Conservation (phyloP, 805 yeast genomes). For the Metschnikowia similis region DNA sequence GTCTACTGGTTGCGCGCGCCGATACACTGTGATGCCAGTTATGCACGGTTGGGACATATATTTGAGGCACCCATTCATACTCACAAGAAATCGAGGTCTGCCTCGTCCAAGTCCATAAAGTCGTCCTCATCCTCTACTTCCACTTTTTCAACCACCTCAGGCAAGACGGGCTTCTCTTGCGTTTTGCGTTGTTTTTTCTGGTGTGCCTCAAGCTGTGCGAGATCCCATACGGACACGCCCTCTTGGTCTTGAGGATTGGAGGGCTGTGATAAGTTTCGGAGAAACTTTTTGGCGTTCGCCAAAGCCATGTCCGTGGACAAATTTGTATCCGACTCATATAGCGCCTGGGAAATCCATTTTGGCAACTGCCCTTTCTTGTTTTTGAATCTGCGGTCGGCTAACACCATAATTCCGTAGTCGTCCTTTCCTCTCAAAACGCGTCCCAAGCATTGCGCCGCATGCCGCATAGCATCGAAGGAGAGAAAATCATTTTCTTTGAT, state of each 20-base stretch:
- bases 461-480: conserved; percentile 99
- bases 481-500: conserved; percentile 91
- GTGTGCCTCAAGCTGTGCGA: conserved; percentile 56
- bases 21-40: background rate
- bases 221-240: conserved; percentile 90
- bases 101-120: conserved; percentile 46
- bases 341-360: conserved; percentile 94
- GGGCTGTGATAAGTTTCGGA: conserved; percentile 93
- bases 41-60: background rate
- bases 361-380: conserved; percentile 86
- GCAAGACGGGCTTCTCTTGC: conserved; percentile 14
- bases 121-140: conserved; percentile 27
- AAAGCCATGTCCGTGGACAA: conserved; percentile 96
- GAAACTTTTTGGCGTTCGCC: conserved; percentile 87
- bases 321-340: conserved; percentile 86
- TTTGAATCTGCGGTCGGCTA: conserved; percentile 91
- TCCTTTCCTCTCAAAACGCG: conserved; percentile 97
- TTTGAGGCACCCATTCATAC: background rate
- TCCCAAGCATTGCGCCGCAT: conserved; percentile 98
- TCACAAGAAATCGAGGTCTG: conserved; percentile 35
- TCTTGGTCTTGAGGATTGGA: conserved; percentile 84
- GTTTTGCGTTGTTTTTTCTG: conserved; percentile 49
- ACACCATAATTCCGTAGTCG: conserved; percentile 97
- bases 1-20: background rate
- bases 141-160: conserved; percentile 4